Conservation (phyloP, 768 basidiomycete genomes). For the Scleroderma bovista region DNA sequence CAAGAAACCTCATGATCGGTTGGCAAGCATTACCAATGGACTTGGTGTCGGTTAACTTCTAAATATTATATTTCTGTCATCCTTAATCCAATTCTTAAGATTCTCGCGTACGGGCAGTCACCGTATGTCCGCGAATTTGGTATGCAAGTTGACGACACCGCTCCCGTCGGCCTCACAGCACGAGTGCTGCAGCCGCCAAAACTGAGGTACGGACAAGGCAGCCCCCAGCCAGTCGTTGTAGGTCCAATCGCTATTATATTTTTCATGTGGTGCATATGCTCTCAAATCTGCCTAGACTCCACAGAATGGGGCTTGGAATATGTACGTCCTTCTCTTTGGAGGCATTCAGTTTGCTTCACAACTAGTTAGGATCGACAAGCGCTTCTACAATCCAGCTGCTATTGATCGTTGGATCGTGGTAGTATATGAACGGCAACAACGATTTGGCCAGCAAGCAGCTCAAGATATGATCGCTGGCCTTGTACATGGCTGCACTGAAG, state of each 20-base stretch:
- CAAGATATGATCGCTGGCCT: slow-evolving; percentile 54
- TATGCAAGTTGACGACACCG: slow-evolving; percentile 49
- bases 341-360: slow-evolving; percentile 4
- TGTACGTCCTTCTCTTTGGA: slow-evolving; percentile 36
- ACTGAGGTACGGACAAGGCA: slow-evolving; percentile 58
- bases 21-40: slow-evolving; percentile 50
- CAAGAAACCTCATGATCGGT: slow-evolving; percentile 52
- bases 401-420: slow-evolving; percentile 61
- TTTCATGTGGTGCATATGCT: slow-evolving; percentile 5
- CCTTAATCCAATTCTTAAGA: slow-evolving; percentile 26
- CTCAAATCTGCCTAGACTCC: slow-evolving; percentile 38
- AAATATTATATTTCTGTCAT: not conserved
- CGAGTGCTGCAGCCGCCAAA: slow-evolving; percentile 60
- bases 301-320: slow-evolving; percentile 72
- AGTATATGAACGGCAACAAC: slow-evolving; percentile 55
- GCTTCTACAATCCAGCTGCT: slow-evolving; percentile 51
- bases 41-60: slow-evolving; percentile 36
- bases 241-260: slow-evolving; percentile 14
- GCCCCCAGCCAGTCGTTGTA: slow-evolving; percentile 54
- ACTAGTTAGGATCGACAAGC: slow-evolving; percentile 57
- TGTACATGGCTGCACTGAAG: slow-evolving; percentile 41
- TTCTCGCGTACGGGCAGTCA: slow-evolving; percentile 65
- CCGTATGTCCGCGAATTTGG: slow-evolving; percentile 74
- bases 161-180: slow-evolving; percentile 54
- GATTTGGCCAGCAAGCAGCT: slow-evolving; percentile 47